Evolutionary conservation across 1,284 basidiomycete species (phyloP).

Genomic region (Polyporus tsugae): DNA sequence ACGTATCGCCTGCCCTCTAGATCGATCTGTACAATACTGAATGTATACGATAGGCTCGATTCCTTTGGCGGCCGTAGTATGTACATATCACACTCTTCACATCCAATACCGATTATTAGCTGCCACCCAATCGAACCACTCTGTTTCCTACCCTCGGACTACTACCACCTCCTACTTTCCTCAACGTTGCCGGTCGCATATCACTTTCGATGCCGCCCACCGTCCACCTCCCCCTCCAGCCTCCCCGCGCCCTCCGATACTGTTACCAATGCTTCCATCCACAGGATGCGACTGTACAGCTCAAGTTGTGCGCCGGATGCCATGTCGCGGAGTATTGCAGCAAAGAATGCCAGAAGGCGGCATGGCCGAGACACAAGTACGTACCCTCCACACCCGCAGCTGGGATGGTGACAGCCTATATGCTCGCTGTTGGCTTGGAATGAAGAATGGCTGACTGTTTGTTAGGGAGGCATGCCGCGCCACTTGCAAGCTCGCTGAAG

Average conservation of each 20-base stretch:
- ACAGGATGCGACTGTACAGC: neutral
- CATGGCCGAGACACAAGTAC: slow-evolving; percentile 9
- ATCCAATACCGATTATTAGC: slow-evolving; percentile 1
- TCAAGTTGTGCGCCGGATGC: neutral
- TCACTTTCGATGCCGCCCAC: neutral
- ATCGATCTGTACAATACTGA: neutral
- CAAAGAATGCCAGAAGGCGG: slow-evolving; percentile 15
- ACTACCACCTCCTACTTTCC: neutral
- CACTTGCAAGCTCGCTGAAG: neutral
- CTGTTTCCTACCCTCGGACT: neutral
- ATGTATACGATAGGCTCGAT: neutral
- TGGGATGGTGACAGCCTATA: neutral
- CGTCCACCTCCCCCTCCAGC: neutral
- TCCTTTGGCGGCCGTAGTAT: neutral
- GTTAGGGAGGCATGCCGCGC: neutral
- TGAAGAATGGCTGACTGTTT: neutral
- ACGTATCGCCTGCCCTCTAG: neutral
- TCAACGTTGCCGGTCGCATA: neutral
- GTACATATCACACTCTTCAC: neutral
- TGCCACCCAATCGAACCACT: neutral
- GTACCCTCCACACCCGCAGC: neutral
- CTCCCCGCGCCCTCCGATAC: neutral
- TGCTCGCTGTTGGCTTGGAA: neutral
- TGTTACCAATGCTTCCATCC: neutral
- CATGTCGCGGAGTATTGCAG: slow-evolving; percentile 7